Conservation (phyloP, 192 early-diverging fungal genomes). For the Entomortierella parvispora region DNA sequence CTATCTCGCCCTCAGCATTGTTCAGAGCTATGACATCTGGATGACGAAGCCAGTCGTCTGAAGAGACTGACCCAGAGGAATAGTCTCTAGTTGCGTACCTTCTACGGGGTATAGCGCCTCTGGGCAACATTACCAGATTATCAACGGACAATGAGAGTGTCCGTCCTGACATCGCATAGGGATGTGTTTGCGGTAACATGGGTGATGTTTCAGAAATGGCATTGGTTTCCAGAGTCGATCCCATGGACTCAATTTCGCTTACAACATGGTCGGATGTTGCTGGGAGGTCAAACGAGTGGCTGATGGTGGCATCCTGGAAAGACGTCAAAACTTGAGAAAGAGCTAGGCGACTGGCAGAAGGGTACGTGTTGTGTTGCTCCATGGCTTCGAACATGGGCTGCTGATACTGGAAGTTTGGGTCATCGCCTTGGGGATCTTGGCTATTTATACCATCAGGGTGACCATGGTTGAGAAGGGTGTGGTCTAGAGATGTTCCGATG, state of each 20-base stretch:
- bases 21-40: constrained; percentile 24
- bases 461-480: neutral
- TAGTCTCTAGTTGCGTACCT: constrained; percentile 45
- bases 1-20: neutral
- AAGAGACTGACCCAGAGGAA: constrained; percentile 27
- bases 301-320: constrained; percentile 7
- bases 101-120: constrained; percentile 21
- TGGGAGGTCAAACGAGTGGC: neutral
- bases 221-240: neutral
- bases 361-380: neutral
- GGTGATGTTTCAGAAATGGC: neutral
- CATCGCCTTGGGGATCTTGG: neutral
- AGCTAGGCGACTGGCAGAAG: constrained; percentile 6
- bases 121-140: neutral
- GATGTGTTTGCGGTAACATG: no score
- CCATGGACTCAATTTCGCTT: no score
- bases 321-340: constrained; percentile 18
- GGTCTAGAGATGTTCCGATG: constrained; percentile 5
- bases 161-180: no score
- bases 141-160: neutral
- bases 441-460: neutral
- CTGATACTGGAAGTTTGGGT: neutral
- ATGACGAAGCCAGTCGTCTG: constrained; percentile 44
- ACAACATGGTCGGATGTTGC: neutral
- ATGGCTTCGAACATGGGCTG: neutral